Base-by-base conservation (phyloP, 495 filamentous ascomycete genomes). In the Penicillium angulare region DNA sequence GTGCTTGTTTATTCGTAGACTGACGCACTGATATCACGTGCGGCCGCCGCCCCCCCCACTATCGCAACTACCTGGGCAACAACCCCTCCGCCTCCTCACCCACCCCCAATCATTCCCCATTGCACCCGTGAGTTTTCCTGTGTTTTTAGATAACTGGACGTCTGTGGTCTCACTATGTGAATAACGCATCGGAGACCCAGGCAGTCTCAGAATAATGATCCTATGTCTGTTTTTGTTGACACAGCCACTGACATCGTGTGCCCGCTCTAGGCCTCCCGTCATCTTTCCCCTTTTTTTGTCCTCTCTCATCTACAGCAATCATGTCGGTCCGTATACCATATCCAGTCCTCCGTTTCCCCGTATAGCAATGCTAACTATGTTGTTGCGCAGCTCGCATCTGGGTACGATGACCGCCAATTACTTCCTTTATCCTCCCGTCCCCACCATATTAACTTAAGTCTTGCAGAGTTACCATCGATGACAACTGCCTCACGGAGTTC, bases 401-500 rank as follows among this genome's bases (percentile, higher is more conserved):
- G 73, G 73, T 77, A 74, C 52, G 49, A 48, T 36, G 17, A 23
- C 26, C 39, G 18, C 50, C 10, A 56, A 58, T 61, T 46, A 26
- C 43, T 24, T 33, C 49, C 34, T 46, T 42, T n/a, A n/a, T 48
- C 45, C 15, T 39, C 27, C 50, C 41, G 40, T 45, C 31, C 35
- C 24, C 39, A 31, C 40, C 42, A 15, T 58, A 53, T 62, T 69
- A 56, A 69, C 56, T 38, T 40, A 39, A 46, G 45, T 40, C 39
- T 16, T 42, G 43, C 43, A 96, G 92, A 77, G 90, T 93, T 59
- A 76, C 81, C 48, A 81, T 97, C 55, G 66, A 76, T 50, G 79
- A 83, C 60, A 88, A 96, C 29, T 96, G 92, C 83, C 77, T 95
- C 72, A 68, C 69, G 43, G 74, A 77, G 53, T 97, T 89, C 84